Conservation (phyloP, 176 grass and related monocot genomes). For the Bonia amplexicaulis region DNA sequence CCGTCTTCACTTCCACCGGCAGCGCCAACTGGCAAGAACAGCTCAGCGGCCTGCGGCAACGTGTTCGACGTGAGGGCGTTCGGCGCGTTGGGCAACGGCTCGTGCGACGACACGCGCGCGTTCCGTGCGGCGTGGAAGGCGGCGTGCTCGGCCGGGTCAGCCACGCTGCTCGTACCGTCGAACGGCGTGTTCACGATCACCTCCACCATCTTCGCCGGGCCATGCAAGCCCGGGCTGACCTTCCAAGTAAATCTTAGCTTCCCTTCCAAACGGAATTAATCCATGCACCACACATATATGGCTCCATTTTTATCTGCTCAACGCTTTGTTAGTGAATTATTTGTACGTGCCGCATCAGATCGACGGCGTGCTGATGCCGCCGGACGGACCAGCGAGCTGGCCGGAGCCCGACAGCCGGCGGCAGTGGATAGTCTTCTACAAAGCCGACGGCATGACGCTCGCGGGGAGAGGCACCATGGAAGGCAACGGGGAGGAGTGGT, state of each 20-base stretch:
- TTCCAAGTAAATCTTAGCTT: slow-evolving; percentile 43
- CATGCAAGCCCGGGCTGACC: slow-evolving; percentile 37
- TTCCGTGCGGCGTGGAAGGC: slow-evolving; percentile 71
- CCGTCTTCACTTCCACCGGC: not conserved
- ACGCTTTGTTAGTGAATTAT: not conserved
- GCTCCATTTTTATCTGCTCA: not conserved
- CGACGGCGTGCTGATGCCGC: slow-evolving; percentile 67
- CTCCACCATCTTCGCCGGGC: slow-evolving; percentile 61
- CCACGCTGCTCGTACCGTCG: slow-evolving; percentile 52
- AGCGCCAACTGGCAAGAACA: not conserved
- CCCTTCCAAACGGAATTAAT: not conserved
- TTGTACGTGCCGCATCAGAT: slow-evolving; percentile 19
- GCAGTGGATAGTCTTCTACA: slow-evolving; percentile 76
- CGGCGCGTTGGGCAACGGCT: slow-evolving; percentile 53
- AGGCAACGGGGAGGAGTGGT: slow-evolving; percentile 81
- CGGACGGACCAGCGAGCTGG: slow-evolving; percentile 62
- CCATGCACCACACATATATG: too few relatives aligned
- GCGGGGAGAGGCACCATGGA: slow-evolving; percentile 61
- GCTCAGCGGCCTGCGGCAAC: not conserved
- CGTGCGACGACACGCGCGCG: slow-evolving; percentile 49
- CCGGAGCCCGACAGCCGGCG: slow-evolving; percentile 44
- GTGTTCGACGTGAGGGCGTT: slow-evolving; percentile 63
- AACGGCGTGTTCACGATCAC: slow-evolving; percentile 75
- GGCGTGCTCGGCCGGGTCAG: slow-evolving; percentile 30
- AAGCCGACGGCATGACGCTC: slow-evolving; percentile 51